Evolutionary conservation across 805 yeast species (phyloP), one percentile per base, ranked within the genome.

Genomic region (Starmerella kuoi): DNA sequence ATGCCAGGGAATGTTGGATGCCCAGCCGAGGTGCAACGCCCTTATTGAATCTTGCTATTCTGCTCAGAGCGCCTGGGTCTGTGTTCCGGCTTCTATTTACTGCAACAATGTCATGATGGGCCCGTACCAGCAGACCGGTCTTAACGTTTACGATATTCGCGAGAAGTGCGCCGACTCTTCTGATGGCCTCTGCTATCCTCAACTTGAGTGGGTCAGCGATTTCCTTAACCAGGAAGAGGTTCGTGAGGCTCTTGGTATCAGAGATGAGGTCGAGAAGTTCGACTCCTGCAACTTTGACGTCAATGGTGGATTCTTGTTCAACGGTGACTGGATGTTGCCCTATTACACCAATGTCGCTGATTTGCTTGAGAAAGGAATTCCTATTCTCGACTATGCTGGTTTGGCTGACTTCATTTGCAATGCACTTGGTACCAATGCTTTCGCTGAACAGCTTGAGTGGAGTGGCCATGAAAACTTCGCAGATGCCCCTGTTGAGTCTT

Each of bases 361-460:
- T 35, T 65, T 77, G 48, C 69, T 85, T 53, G 78, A 82, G 55
- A 61, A 69, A 44, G 79, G 73, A 21, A 57, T 84, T 36, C 94
- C 95, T 17, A 87, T 85, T 4, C 70, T 86, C 55, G 73, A 84
- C 47, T 86, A 85, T 54, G 95, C 95, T n/a, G 95, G 95, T 57
- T 94, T 85, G 61, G 82, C 85, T 62, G 95, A 85, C 61, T 85
- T 72, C 61, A 84, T 85, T 57, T 85, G 95, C 64, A 85, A 85
- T 66, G 85, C 95, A 91, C 68, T 85, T 50, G 95, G 95, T 51
- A 82, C 84, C 64, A 74, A 73, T 52, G 91, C 82, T 12, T 84
- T 94, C 91, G 65, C 86, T 14, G 70, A 79, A 57, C 68, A 61
- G 48, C 65, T 83, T 48, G 72, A 68, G 47, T 83, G 91, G 88